Evolutionary conservation across 2,329 filamentous ascomycete species (phyloP), one percentile per base, ranked within the genome.

Genomic region (Colletotrichum sp.): DNA sequence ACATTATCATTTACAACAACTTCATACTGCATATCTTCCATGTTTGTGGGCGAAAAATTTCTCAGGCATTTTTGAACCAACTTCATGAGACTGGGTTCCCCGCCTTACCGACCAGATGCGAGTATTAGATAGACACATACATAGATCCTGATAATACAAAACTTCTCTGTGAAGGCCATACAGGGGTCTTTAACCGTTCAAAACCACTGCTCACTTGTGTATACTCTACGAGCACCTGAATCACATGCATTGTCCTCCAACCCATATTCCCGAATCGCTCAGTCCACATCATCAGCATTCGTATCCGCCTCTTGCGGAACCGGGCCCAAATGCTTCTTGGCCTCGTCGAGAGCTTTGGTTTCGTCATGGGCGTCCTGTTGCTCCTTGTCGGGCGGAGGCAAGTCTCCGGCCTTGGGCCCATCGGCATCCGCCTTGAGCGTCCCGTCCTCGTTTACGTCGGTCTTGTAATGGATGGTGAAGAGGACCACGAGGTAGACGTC

Each of bases 401-500:
- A 62, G n/a, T 77, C 66, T 7, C 75, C 71, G 18, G 79, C 80
- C 68, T 82, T 81, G 32, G 81, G 82, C 55, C 84, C 82, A 21
- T 81, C 83, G 0, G 85, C 85, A 1, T 83, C 83, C 15, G 80
- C 78, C 79, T 90, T 92, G 10, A 92, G 81, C 2, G 87, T 87
- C 2, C 91, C 91, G 67, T 92, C 88, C 76, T 92, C 90, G 78
- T 91, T 89, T 39, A 93, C 86, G 77, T 94, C 89, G 63, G 95
- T 92, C 71, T 91, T 92, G 10, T 93, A 90, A 76, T 97, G 89
- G 6, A 98, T 88, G 21, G 93, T 94, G 83, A 99, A 96, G 7
- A 95, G 85, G 18, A 99, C 88, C 62, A 96, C 95, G 34, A 98
- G 92, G 80, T 98, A 95, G 18, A 95, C 90, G 39, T 95, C 90